phyloP scores from a whole-genome alignment of 1,284 basidiomycete species.

The Malassezia sp. region DNA sequence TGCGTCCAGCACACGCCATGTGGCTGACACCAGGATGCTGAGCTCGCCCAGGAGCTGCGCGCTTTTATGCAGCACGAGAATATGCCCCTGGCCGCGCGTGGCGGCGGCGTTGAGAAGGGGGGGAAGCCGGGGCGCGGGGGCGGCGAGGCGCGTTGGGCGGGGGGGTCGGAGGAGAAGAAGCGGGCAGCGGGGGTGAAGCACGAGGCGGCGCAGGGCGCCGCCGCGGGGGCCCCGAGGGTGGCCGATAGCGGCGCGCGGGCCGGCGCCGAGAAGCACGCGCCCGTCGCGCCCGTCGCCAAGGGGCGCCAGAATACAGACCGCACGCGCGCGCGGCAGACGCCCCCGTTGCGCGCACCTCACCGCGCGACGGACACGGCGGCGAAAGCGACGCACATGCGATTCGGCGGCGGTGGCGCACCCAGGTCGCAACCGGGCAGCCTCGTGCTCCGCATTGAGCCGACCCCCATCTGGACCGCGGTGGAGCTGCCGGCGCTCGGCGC shows the following conservation, averaged over 20 bases:
- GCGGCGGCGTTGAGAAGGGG: too few species aligned
- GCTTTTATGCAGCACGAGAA: constrained; percentile 13
- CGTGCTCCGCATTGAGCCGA: constrained; percentile 24
- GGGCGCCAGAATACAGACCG: neutral
- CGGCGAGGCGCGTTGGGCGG: too few species aligned
- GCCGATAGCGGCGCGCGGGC: too few species aligned
- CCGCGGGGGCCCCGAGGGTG: too few species aligned
- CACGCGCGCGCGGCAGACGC: neutral
- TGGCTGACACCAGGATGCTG: constrained; percentile 2
- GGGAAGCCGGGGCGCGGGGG: too few species aligned
- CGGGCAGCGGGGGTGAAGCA: too few species aligned
- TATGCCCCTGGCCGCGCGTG: neutral
- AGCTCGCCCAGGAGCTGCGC: constrained; percentile 5
- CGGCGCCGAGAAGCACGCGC: neutral
- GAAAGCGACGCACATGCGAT: constrained; percentile 18
- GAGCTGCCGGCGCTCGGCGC: constrained; percentile 19
- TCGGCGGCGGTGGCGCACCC: constrained; percentile 25
- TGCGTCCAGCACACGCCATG: neutral
- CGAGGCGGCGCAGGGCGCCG: too few species aligned
- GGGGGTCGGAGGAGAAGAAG: too few species aligned
- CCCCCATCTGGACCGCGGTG: constrained; percentile 25
- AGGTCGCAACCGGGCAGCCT: neutral
- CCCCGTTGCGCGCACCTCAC: neutral
- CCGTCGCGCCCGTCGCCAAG: neutral
- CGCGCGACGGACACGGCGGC: too few species aligned